Conservation (phyloP, 768 basidiomycete genomes). For the Suillus plorans region DNA sequence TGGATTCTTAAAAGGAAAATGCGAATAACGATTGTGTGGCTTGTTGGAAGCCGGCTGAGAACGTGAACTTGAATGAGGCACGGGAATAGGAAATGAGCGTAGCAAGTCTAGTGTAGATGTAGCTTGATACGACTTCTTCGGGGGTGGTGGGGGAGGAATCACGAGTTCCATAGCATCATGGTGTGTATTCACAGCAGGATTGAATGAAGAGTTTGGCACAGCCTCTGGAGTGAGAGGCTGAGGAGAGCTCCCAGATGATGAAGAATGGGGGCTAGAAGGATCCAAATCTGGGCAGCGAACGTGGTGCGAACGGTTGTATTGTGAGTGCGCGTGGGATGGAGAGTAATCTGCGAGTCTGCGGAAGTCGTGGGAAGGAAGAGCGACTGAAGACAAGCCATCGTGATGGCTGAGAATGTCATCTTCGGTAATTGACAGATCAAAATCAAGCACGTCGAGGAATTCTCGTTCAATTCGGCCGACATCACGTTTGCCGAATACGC, state of each 20-base stretch:
- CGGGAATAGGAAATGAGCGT: conserved; percentile 48
- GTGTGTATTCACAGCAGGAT: conserved; percentile 24
- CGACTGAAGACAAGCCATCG: conserved; percentile 31
- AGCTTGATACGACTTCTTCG: conserved; percentile 24
- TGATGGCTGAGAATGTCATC: conserved; percentile 56
- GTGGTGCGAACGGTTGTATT: conserved; percentile 20
- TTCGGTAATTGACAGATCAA: conserved; percentile 66
- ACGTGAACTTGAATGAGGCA: conserved; percentile 24
- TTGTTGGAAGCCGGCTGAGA: conserved; percentile 21
- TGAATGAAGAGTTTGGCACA: conserved; percentile 20
- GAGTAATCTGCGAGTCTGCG: conserved; percentile 25
- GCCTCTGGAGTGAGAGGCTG: conserved; percentile 32
- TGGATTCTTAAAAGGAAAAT: conserved; percentile 18
- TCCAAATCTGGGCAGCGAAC: conserved; percentile 42
- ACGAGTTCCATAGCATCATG: conserved; percentile 26
- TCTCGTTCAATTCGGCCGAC: conserved; percentile 81
- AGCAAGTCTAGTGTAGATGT: conserved; percentile 44
- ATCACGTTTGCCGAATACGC: conserved; percentile 79
- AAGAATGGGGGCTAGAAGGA: conserved; percentile 39
- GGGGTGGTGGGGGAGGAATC: conserved; percentile 21
- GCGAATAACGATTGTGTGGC: conserved; percentile 27
- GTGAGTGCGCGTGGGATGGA: conserved; percentile 17
- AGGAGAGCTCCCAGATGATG: conserved; percentile 35
- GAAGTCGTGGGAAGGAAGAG: conserved; percentile 24
- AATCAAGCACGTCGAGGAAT: conserved; percentile 78